Evolutionary conservation across 1,139 yeast species (phyloP).

Genomic region (Saccharomyces hybrid): DNA sequence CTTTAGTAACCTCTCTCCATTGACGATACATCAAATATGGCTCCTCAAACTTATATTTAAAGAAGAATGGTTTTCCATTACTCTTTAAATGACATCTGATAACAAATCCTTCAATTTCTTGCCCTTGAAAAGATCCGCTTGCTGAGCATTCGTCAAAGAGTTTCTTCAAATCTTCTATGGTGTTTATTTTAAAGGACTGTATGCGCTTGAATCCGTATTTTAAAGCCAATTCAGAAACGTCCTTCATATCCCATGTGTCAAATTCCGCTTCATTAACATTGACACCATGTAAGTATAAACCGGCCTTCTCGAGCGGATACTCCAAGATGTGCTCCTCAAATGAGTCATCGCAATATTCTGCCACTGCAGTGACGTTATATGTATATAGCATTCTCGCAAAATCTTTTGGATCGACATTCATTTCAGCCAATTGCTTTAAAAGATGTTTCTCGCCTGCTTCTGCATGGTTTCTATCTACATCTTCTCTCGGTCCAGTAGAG

Average conservation of each 20-base stretch:
- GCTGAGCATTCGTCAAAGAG: slow-evolving; percentile 52
- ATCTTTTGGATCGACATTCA: slow-evolving; percentile 38
- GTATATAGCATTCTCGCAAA: slow-evolving; percentile 51
- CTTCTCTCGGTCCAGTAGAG: slow-evolving; percentile 65
- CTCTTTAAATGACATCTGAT: slow-evolving; percentile 45
- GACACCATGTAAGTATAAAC: slow-evolving; percentile 84
- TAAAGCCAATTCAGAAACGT: slow-evolving; percentile 53
- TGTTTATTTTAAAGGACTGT: slow-evolving; percentile 38
- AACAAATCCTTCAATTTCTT: slow-evolving; percentile 91
- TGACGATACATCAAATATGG: slow-evolving; percentile 88
- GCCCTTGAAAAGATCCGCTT: slow-evolving; percentile 63
- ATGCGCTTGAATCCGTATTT: slow-evolving; percentile 67
- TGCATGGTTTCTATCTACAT: slow-evolving; percentile 60
- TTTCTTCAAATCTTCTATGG: slow-evolving; percentile 37
- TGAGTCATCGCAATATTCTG: slow-evolving; percentile 84
- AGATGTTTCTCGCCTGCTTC: slow-evolving; percentile 60
- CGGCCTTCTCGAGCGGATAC: slow-evolving; percentile 57
- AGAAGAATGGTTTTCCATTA: slow-evolving; percentile 46
- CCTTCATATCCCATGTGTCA: slow-evolving; percentile 52
- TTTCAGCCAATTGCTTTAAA: slow-evolving; percentile 40
- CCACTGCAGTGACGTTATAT: slow-evolving; percentile 70
- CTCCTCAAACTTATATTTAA: slow-evolving; percentile 91
- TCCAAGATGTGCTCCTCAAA: slow-evolving; percentile 93
- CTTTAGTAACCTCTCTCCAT: slow-evolving; percentile 79
- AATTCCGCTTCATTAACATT: slow-evolving; percentile 63